Conservation (phyloP, 495 filamentous ascomycete species). For the Neurospora tetraspora region DNA sequence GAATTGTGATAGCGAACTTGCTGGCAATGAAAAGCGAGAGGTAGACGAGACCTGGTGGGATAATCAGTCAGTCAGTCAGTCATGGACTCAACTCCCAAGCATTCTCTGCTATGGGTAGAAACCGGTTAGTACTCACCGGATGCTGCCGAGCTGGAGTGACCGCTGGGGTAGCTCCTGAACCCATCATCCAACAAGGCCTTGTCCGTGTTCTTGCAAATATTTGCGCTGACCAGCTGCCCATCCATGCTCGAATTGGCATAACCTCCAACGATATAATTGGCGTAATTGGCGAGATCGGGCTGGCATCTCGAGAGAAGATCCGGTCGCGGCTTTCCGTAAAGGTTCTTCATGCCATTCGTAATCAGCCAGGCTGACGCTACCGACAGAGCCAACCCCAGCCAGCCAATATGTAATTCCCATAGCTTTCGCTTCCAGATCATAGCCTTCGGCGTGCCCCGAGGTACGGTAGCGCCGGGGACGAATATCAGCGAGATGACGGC, state of each 20-base stretch:
- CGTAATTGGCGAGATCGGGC: slow-evolving; percentile 39
- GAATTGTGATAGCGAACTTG: slow-evolving; percentile 48
- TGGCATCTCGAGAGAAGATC: slow-evolving; percentile 67
- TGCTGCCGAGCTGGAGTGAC: slow-evolving; percentile 53
- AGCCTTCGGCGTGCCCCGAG: slow-evolving; percentile 51
- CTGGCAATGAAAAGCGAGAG: slow-evolving; percentile 59
- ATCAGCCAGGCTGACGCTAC: slow-evolving; percentile 62
- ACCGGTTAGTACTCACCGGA: slow-evolving; percentile 35
- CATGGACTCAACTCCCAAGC: background rate
- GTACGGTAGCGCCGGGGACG: slow-evolving; percentile 52
- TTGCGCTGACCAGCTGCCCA: slow-evolving; percentile 49
- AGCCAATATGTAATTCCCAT: slow-evolving; percentile 78
- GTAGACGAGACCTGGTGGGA: slow-evolving; percentile 53
- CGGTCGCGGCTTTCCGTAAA: slow-evolving; percentile 76
- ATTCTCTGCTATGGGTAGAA: background rate
- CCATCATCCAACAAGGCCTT: slow-evolving; percentile 64
- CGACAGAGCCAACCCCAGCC: slow-evolving; percentile 61
- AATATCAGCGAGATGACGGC: slow-evolving; percentile 62
- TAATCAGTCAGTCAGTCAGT: background rate
- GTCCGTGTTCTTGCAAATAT: slow-evolving; percentile 63
- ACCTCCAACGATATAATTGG: slow-evolving; percentile 33
- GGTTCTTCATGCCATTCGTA: slow-evolving; percentile 75
- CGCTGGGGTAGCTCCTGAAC: slow-evolving; percentile 76
- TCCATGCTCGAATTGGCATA: slow-evolving; percentile 17
- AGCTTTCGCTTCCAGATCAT: slow-evolving; percentile 62